Base-by-base conservation (phyloP, 352 stramenopile species). In the Phytophthora fragariaefolia region DNA sequence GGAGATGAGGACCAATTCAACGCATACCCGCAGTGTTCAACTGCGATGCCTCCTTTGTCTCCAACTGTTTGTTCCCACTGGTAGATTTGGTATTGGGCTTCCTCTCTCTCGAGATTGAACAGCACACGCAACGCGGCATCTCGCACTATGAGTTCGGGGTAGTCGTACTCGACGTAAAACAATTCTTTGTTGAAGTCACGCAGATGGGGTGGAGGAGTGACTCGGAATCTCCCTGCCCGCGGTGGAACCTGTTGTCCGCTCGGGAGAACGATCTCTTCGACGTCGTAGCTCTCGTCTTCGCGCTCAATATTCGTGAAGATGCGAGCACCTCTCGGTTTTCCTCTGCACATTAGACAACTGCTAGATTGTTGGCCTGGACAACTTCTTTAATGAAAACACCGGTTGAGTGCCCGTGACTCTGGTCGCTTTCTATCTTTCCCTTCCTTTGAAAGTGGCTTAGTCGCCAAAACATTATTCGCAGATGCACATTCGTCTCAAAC, bases 101-200 rank as follows among this genome's bases (percentile, higher is more conserved):
- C n/a, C n/a, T 3, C 15, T 9, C 6, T 9, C 40, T 47, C 40
- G 12, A 47, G 18, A 4, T 24, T 47, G 40, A 17, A 47, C 4
- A 47, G 10, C n/a, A 13, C 7, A 3, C 40, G 23, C 8, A 47
- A n/a, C n/a, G 40, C 40, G 10, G 40, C 18, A 7, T 47, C 40
- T 47, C 40, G 18, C 18, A 47, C 40, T n/a, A 47, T 26, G 40
- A 47, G n/a, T 13, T 47, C 40, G 8, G 40, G 40, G 40, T 47
- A 47, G 40, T 47, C 18, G 40, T 47, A 47, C 40, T 47, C 40
- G 40, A 47, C n/a, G 5, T 24, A 6, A 13, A 47, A 47, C 3
- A 47, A 18, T 6, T 47, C 40, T 24, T 24, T 3, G 8, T 47
- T 8, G 6, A 10, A 24, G 18, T 47, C 8, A 13, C 9, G 17